These are phyloP conservation scores for Brassica napus DNA, from an alignment of 345 rosid genomes.

Conservation along the genomic window DNA sequence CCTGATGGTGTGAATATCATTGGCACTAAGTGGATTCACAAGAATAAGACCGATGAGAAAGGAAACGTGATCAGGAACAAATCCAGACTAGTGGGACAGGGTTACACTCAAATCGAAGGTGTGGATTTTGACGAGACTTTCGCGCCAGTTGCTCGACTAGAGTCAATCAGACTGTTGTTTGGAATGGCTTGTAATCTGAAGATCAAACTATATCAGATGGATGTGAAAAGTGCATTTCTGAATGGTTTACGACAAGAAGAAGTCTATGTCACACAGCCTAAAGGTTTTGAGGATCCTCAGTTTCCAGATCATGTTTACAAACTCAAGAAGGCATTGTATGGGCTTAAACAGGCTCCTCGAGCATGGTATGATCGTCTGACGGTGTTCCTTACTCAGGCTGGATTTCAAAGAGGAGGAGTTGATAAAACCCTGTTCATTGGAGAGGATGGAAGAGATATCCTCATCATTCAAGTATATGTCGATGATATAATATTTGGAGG, in stretches of 20 bases:
- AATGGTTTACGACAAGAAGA: background rate
- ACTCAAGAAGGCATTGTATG: background rate
- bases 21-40: background rate
- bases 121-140: background rate
- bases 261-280: background rate
- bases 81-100: background rate
- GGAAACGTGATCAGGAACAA: background rate
- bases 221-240: background rate
- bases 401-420: background rate
- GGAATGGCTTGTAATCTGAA: background rate
- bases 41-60: background rate
- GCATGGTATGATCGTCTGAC: background rate
- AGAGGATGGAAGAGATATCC: background rate
- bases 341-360: background rate
- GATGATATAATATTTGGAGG: background rate
- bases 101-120: background rate
- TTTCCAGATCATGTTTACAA: background rate
- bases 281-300: background rate
- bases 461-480: background rate
- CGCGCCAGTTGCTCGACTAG: background rate
- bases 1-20: background rate
- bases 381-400: background rate
- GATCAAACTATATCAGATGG: background rate
- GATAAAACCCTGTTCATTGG: background rate
- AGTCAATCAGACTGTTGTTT: background rate